A percentile compares a stretch with the other conserved stretches of the same genome.
phyloP scores from a whole-genome alignment of 139 green algal species.

The Edaphochlamys debaryana region DNA sequence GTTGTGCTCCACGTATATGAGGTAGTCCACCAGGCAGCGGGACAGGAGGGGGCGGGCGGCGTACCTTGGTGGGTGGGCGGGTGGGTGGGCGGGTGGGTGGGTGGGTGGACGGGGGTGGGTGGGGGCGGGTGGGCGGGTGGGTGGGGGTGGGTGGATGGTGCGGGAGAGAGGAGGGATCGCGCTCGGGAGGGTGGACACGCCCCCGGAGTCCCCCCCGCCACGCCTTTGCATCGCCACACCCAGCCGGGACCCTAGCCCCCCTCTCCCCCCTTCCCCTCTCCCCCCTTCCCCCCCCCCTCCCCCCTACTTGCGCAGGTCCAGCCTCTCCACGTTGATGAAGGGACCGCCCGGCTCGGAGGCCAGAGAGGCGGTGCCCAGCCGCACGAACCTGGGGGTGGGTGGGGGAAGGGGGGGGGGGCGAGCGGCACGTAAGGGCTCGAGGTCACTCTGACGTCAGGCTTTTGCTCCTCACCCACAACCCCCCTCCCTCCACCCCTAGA shows the following conservation, averaged over 20 bases:
- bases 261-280: neutral
- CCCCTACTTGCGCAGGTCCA: conserved; percentile 71
- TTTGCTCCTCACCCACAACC: neutral
- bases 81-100: too few species aligned
- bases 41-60: conserved; percentile 67
- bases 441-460: too few species aligned
- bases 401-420: too few species aligned
- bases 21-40: conserved; percentile 81
- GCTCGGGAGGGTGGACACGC: too few species aligned
- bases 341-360: conserved; percentile 68
- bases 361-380: conserved; percentile 81
- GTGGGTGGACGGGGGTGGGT: too few species aligned
- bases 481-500: neutral
- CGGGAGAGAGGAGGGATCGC: too few species aligned
- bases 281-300: too few species aligned
- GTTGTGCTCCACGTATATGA: conserved; percentile 88
- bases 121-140: too few species aligned
- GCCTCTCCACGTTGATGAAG: conserved; percentile 81
- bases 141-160: too few species aligned
- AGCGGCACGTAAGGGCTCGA: neutral
- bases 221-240: too few species aligned
- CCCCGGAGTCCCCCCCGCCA: too few species aligned
- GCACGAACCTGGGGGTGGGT: conserved; percentile 80
- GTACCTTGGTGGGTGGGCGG: too few species aligned
- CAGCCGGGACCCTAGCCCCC: conserved; percentile 36